These are phyloP conservation scores for Phellopilus nigrolimitatus DNA, from an alignment of 1,284 basidiomycete species.

Conservation along the genomic window DNA sequence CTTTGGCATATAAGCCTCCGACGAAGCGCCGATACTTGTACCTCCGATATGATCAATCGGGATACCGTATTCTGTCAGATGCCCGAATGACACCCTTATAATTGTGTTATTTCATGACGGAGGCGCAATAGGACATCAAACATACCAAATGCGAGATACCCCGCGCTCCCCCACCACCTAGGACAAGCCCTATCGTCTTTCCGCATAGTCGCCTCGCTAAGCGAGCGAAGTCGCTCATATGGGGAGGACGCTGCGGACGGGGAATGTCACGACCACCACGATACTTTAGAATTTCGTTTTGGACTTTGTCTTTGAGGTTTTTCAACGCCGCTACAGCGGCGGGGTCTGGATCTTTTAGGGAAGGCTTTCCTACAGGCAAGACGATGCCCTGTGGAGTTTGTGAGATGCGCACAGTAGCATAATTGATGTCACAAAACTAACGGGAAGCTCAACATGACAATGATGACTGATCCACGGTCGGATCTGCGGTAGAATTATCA, in stretches of 20 bases:
- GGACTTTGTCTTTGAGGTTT: conserved; percentile 87
- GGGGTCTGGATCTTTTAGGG: conserved; percentile 66
- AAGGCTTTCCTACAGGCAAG: conserved; percentile 57
- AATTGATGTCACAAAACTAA: conserved; percentile 32
- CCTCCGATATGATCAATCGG: conserved; percentile 91
- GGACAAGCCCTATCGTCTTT: conserved; percentile 88
- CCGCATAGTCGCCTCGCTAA: conserved; percentile 90
- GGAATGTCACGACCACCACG: conserved; percentile 64
- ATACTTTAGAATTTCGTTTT: conserved; percentile 85
- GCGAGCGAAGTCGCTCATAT: conserved; percentile 90
- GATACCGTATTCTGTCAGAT: conserved; percentile 85
- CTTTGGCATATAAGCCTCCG: conserved; percentile 93
- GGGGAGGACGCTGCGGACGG: conserved; percentile 70
- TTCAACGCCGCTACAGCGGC: conserved; percentile 87
- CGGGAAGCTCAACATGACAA: conserved; percentile 84
- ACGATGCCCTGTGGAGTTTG: conserved; percentile 48
- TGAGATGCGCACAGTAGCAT: not conserved
- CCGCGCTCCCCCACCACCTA: conserved; percentile 94
- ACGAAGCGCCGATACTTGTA: conserved; percentile 90
- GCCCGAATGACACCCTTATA: conserved; percentile 82
- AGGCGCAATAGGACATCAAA: conserved; percentile 2
- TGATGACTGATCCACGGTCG: conserved; percentile 95
- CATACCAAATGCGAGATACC: conserved; percentile 89
- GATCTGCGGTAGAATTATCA: conserved; percentile 43
- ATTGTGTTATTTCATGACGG: not conserved